Evolutionary conservation across 2,329 filamentous ascomycete species (phyloP).

Genomic region (Penicillium rolfsii): DNA sequence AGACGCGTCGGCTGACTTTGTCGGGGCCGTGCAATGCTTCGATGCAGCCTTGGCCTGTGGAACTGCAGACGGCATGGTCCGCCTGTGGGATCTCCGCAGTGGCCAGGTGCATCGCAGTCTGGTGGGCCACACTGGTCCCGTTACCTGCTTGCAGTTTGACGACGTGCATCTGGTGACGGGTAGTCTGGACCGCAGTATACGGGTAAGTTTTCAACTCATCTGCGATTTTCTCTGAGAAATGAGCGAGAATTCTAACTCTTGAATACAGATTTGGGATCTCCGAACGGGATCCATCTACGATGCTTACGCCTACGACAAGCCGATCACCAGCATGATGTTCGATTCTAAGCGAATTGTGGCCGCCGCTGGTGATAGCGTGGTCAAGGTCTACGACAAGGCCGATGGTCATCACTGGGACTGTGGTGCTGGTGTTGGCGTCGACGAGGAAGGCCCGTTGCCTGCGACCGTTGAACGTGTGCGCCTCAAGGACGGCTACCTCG

Average conservation of each 20-base stretch:
- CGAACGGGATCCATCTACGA: conserved; percentile 94
- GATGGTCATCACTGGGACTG: conserved; percentile 97
- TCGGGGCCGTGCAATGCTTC: conserved; percentile 92
- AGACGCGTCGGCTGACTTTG: conserved; percentile 79
- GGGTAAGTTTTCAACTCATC: conserved; percentile 63
- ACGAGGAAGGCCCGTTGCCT: conserved; percentile 66
- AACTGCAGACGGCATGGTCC: conserved; percentile 95
- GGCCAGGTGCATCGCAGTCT: conserved; percentile 96
- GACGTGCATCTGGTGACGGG: conserved; percentile 93
- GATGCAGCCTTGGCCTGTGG: conserved; percentile 94
- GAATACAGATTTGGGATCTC: conserved; percentile 89
- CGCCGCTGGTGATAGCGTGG: conserved; percentile 87
- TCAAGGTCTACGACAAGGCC: conserved; percentile 97
- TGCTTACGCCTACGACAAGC: conserved; percentile 91
- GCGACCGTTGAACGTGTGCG: conserved; percentile 81
- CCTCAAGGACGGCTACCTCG: conserved; percentile 89
- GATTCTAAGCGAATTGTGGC: conserved; percentile 86
- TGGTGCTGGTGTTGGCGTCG: conserved; percentile 73
- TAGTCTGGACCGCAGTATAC: conserved; percentile 86
- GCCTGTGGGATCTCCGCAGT: conserved; percentile 93
- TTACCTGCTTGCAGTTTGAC: conserved; percentile 94
- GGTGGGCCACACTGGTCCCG: conserved; percentile 91
- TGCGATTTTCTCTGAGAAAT: neutral
- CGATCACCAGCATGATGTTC: conserved; percentile 97
- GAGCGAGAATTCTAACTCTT: neutral